Evolutionary conservation across 352 stramenopile genomes (phyloP), one percentile per base, ranked within the genome.

Genomic region (Globisporangium yorkense): DNA sequence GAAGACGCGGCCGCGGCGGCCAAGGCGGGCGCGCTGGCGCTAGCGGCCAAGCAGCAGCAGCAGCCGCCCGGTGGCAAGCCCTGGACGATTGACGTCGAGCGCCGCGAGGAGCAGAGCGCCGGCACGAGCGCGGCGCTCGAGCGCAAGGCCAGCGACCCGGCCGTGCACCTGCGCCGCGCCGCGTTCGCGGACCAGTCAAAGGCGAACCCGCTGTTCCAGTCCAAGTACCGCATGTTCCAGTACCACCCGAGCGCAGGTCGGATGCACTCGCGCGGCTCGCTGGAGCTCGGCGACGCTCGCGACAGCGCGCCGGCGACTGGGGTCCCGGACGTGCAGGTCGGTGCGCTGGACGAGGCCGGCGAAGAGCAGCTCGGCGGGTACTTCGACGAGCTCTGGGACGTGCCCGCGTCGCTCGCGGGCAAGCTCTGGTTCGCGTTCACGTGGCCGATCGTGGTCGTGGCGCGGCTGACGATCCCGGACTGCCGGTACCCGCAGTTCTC

Each of bases 211-310:
- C 77, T 80, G 40, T 80, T 80, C 51, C 75, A 71, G 48, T 85
- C 74, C 62, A 88, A 88, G 62, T 87, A 87, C 59, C 74, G 78
- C 33, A 80, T 87, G 73, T 87, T 88, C 58, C 75, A 88, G 62
- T 70, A 76, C 46, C 74, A 87, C 21, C 64, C 72, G 44, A 61
- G 69, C 46, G 47, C 75, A 12, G 48, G 70, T 8, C 58, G 62
- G 12, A 40, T 69, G 49, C 48, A 39, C 18, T 51, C 56, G 39
- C 61, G 59, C 18, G 29, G 33, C 21, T 58, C 51, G 18, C 44
- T 65, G 0, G 59, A 65, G 43, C 2, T 29, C 18, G 43, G 43
- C 18, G 40, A n/a, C 41, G 35, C 13, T 3, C 47, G 49, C n/a
- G 20, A 15, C 0, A n/a, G 10, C 10, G 20, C n/a, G 33, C 10